Evolutionary conservation across 1,284 basidiomycete species (phyloP).

Genomic region (Termitomyces sp.): DNA sequence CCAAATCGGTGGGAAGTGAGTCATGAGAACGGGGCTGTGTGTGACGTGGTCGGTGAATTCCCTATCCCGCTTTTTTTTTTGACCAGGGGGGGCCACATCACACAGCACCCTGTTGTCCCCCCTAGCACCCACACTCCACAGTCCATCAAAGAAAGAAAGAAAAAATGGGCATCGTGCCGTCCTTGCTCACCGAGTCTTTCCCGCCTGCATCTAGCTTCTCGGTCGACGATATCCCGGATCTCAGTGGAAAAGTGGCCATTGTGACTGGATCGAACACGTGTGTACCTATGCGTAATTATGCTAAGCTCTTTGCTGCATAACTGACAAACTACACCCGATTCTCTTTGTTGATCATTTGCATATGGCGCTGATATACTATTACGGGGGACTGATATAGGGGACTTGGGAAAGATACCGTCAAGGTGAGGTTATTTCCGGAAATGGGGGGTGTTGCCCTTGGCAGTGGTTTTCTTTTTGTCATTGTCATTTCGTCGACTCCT

Average conservation of each 20-base stretch:
- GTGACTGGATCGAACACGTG: slow-evolving; percentile 30
- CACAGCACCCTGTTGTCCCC: too few species aligned
- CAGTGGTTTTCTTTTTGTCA: too few species aligned
- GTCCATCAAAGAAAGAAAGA: too few species aligned
- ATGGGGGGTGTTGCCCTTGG: too few species aligned
- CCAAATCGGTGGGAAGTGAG: not conserved
- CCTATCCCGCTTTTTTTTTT: not conserved
- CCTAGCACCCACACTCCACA: too few species aligned
- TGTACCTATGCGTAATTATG: not conserved
- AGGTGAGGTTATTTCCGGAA: slow-evolving; percentile 2
- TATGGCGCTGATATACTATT: not conserved
- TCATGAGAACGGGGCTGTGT: too few species aligned
- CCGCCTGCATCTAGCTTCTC: slow-evolving; percentile 42
- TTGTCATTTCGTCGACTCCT: too few species aligned
- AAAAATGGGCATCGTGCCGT: slow-evolving; percentile 4
- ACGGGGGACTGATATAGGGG: not conserved
- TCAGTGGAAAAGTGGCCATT: slow-evolving; percentile 38
- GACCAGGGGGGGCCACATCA: not conserved
- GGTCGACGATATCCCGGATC: slow-evolving; percentile 46
- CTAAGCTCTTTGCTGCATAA: too few species aligned
- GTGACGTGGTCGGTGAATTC: not conserved
- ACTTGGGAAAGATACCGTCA: slow-evolving; percentile 17
- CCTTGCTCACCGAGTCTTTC: slow-evolving; percentile 16
- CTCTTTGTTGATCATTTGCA: not conserved
- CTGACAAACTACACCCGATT: too few species aligned